Evolutionary conservation across 257 asterid genomes (phyloP).

Genomic region (Dorcoceras hygrometricum): DNA sequence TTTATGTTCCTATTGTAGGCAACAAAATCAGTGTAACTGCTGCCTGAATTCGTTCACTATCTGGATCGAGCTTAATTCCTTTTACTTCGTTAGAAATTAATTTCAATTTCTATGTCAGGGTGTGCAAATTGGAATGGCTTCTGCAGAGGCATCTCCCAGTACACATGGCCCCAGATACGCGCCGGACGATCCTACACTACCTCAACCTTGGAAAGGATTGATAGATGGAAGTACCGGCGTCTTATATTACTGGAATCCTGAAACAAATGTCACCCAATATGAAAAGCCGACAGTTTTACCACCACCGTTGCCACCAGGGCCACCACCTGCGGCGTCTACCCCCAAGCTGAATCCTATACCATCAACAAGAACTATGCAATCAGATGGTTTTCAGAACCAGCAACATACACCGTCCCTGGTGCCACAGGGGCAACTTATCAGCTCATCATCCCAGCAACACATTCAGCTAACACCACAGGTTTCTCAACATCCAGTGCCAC

Average conservation of each 20-base stretch:
- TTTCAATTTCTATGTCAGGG: conserved; percentile 20
- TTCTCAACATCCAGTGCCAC: conserved; percentile 36
- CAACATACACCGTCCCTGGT: conserved; percentile 35
- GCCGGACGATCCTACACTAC: conserved; percentile 84
- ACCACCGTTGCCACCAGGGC: conserved; percentile 72
- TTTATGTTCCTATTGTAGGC: background rate
- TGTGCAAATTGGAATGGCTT: conserved; percentile 42
- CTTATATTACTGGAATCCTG: conserved; percentile 88
- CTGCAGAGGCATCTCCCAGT: conserved; percentile 63
- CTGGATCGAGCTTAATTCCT: background rate
- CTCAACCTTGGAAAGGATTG: conserved; percentile 94
- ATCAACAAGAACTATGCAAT: conserved; percentile 49
- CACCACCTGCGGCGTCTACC: conserved; percentile 51
- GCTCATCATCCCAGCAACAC: conserved; percentile 41
- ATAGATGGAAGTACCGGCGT: conserved; percentile 74
- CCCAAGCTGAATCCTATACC: conserved; percentile 69
- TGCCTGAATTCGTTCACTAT: background rate
- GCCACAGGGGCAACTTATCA: conserved; percentile 42
- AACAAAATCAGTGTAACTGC: background rate
- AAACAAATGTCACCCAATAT: conserved; percentile 81
- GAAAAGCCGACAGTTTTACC: conserved; percentile 65
- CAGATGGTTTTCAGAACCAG: conserved; percentile 43
- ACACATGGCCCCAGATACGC: conserved; percentile 78
- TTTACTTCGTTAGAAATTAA: background rate
- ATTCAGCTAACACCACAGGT: conserved; percentile 35